Evolutionary conservation across 2,329 filamentous ascomycete genomes (phyloP), one percentile per base, ranked within the genome.

Genomic region (Phoma sp.): DNA sequence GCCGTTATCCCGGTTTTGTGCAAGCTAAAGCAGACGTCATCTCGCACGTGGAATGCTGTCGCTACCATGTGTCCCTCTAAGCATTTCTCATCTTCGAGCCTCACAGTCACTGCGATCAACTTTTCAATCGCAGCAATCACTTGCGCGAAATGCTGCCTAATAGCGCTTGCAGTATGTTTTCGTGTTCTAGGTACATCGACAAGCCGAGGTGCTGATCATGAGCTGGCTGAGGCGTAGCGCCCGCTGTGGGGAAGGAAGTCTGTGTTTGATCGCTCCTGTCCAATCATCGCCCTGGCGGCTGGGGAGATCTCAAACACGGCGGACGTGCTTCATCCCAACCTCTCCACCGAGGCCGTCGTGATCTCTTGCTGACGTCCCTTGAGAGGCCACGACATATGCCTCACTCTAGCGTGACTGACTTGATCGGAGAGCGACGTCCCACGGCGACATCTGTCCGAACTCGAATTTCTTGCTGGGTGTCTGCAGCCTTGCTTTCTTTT

Each of bases 1-100:
- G 63, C 48, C 17, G 33, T 47, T 39, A 46, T 73, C 70, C 73
- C 63, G 73, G 73, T 71, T 75, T 73, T 68, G 53, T 53, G 60
- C 58, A 51, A 40, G 47, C 43, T 44, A 38, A 25, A 41, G 46
- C 45, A 47, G 56, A 70, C 69, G 68, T 71, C 65, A 65, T 62
- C 37, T 45, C 43, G 27, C 45, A 37, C 41, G 41, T 37, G 46
- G 31, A 51, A 43, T 50, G 31, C 27, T 17, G 35, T 29, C 32
- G 25, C 21, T 6, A 29, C 13, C 29, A 24, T 8, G 8, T 36
- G 17, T 25, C 9, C 37, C 32, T 44, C 7, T 10, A 27, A 27
- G 29, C 12, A 31, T 31, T 10, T 35, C n/a, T 35, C 15, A 4
- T 38, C 32, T 39, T 43, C n/a, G 41, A 25, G 4, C 9, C 17